These are phyloP conservation scores for Albatrellus sp. DNA, from an alignment of 1,284 basidiomycete genomes.

Conservation along the genomic window DNA sequence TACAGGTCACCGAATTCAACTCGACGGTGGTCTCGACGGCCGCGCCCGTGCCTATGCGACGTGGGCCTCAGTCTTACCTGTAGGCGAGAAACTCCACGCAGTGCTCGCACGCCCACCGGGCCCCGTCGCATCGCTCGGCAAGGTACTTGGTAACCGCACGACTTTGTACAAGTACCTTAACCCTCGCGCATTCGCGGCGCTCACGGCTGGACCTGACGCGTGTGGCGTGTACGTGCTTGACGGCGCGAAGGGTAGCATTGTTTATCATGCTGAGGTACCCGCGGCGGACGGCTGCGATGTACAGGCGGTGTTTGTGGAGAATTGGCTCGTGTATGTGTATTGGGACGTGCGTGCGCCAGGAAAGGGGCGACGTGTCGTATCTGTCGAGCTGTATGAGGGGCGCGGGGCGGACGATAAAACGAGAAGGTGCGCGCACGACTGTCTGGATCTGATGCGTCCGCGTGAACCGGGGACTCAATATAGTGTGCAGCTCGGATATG, in stretches of 20 bases:
- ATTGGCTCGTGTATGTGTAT: conserved; percentile 89
- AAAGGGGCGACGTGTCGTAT: conserved; percentile 64
- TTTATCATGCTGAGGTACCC: conserved; percentile 55
- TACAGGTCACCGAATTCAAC: conserved; percentile 41
- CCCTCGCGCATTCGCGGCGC: conserved; percentile 61
- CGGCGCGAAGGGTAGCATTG: conserved; percentile 60
- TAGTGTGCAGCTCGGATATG: conserved; percentile 47
- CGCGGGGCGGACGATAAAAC: conserved; percentile 49
- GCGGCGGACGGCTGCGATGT: conserved; percentile 40
- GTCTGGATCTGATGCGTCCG: too few species aligned
- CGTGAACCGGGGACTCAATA: neutral
- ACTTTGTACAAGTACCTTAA: conserved; percentile 95
- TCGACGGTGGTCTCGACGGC: conserved; percentile 30
- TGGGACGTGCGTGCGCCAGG: conserved; percentile 45
- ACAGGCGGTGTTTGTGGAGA: conserved; percentile 68
- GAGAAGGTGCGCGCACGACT: conserved; percentile 38
- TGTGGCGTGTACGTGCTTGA: conserved; percentile 75
- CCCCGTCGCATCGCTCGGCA: conserved; percentile 68
- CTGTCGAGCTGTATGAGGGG: conserved; percentile 83
- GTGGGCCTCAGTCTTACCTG: conserved; percentile 53
- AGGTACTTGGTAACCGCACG: conserved; percentile 76
- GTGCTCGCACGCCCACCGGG: conserved; percentile 36
- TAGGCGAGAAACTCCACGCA: conserved; percentile 36
- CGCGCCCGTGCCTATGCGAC: conserved; percentile 42
- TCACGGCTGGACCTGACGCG: conserved; percentile 29